These are phyloP conservation scores for Candida boleticola DNA, from an alignment of 805 yeast species.

Conservation along the genomic window DNA sequence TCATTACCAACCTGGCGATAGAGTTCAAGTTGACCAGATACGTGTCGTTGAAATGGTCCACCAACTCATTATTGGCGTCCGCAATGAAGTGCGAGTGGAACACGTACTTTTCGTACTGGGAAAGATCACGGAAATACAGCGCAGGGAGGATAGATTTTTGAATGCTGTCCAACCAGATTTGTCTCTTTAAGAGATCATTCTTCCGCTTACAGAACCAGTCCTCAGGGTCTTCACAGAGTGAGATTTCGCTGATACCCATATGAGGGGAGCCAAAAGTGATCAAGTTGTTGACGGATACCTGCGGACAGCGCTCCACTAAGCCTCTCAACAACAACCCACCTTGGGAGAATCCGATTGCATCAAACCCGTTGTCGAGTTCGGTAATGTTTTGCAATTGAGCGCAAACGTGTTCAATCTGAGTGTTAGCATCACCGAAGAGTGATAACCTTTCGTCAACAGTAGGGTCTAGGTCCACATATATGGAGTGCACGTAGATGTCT, in stretches of 20 bases:
- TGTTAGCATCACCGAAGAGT: conserved; percentile 57
- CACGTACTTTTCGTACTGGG: conserved; percentile 52
- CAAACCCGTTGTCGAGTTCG: conserved; percentile 55
- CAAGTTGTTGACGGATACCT: conserved; percentile 42
- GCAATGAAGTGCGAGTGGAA: conserved; percentile 59
- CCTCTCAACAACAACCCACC: conserved; percentile 81
- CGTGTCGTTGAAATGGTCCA: conserved; percentile 25
- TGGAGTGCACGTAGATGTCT: conserved; percentile 49
- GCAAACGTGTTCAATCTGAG: conserved; percentile 56
- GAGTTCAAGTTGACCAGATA: conserved; percentile 44
- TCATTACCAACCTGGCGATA: conserved; percentile 55
- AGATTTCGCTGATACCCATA: conserved; percentile 69
- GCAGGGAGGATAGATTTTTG: conserved; percentile 67
- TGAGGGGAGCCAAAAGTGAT: conserved; percentile 84
- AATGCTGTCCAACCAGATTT: conserved; percentile 56
- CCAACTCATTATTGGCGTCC: conserved; percentile 61
- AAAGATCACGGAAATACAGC: conserved; percentile 69
- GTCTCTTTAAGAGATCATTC: conserved; percentile 53
- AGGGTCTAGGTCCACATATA: conserved; percentile 49
- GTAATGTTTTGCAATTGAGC: conserved; percentile 45
- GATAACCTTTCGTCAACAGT: conserved; percentile 53
- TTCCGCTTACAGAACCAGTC: conserved; percentile 61
- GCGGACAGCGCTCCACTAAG: conserved; percentile 56
- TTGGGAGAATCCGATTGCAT: conserved; percentile 78
- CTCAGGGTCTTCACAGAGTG: conserved; percentile 46